Evolutionary conservation across 1,284 basidiomycete species (phyloP).

Genomic region (Cutaneotrichosporon curvatum): DNA sequence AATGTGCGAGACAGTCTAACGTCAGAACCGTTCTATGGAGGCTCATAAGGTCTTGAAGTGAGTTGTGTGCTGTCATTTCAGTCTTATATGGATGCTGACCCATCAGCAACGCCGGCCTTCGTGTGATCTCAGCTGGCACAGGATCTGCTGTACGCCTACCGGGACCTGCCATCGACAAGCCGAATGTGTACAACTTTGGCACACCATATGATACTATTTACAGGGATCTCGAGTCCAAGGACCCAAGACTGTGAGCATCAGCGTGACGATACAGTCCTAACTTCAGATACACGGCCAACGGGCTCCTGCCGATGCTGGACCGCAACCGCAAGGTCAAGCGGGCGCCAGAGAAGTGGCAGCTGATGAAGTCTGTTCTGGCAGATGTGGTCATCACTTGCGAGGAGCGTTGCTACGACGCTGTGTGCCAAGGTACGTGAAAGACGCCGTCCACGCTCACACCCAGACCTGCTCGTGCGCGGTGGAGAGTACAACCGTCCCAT

Average conservation of each 20-base stretch:
- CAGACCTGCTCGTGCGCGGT: constrained; percentile 80
- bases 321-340: constrained; percentile 86
- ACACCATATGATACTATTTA: constrained; percentile 98
- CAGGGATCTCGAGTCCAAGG: constrained; percentile 81
- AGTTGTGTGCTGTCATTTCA: constrained; percentile 49
- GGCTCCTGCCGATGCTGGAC: constrained; percentile 94
- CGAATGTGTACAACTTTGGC: constrained; percentile 94
- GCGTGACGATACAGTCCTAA: not conserved
- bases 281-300: constrained; percentile 83
- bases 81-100: not conserved
- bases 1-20: constrained; percentile 8
- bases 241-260: constrained; percentile 61
- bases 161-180: constrained; percentile 92
- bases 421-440: constrained; percentile 76
- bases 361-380: constrained; percentile 65
- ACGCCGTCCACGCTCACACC: constrained; percentile 10
- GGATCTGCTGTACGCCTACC: constrained; percentile 95
- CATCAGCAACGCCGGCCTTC: constrained; percentile 67
- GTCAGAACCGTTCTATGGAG: constrained; percentile 97
- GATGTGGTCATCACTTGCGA: constrained; percentile 99
- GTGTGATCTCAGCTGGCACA: constrained; percentile 89
- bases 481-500: constrained; percentile 90
- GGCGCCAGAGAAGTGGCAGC: constrained; percentile 96
- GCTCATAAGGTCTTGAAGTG: constrained; percentile 85
- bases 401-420: constrained; percentile 96